Conservation (phyloP, 1,284 basidiomycete genomes). For the Cutaneotrichosporon sp. region DNA sequence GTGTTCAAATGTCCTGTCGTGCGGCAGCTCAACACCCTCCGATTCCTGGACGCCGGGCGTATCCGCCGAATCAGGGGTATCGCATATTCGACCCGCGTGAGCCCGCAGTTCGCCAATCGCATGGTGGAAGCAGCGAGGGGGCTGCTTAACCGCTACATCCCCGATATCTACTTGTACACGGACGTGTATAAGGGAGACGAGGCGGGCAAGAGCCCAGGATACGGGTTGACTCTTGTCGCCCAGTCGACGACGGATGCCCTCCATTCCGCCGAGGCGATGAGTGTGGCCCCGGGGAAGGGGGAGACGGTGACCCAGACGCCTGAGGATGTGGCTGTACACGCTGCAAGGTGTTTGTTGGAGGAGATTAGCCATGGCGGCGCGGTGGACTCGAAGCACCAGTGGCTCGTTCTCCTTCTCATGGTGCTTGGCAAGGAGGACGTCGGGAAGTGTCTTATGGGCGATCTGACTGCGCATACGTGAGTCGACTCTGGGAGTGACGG, state of each 20-base stretch:
- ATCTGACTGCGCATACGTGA: slow-evolving; percentile 74
- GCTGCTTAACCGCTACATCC: slow-evolving; percentile 91
- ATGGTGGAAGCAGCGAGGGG: slow-evolving; percentile 93
- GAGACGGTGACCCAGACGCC: slow-evolving; percentile 54
- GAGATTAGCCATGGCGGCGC: slow-evolving; percentile 83
- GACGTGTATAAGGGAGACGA: slow-evolving; percentile 98
- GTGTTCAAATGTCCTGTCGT: slow-evolving; percentile 90
- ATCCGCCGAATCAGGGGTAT: slow-evolving; percentile 94
- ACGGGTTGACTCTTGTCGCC: slow-evolving; percentile 82
- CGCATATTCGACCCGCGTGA: slow-evolving; percentile 92
- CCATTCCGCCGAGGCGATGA: slow-evolving; percentile 80
- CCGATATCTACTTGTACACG: slow-evolving; percentile 96
- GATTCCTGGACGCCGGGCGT: slow-evolving; percentile 85
- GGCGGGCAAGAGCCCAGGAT: slow-evolving; percentile 93
- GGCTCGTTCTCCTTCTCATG: slow-evolving; percentile 84
- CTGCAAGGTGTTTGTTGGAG: slow-evolving; percentile 68
- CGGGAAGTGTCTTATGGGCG: slow-evolving; percentile 76
- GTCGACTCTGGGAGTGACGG: no score
- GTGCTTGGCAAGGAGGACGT: slow-evolving; percentile 94
- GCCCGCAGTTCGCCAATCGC: slow-evolving; percentile 93
- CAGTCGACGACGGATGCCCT: slow-evolving; percentile 89
- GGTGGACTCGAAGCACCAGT: slow-evolving; percentile 84
- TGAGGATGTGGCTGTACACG: slow-evolving; percentile 82
- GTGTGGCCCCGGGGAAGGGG: slow-evolving; percentile 50
- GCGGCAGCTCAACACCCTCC: slow-evolving; percentile 81